Evolutionary conservation across 2,329 filamentous ascomycete genomes (phyloP).

Genomic region (Pseudomassariella vexata): DNA sequence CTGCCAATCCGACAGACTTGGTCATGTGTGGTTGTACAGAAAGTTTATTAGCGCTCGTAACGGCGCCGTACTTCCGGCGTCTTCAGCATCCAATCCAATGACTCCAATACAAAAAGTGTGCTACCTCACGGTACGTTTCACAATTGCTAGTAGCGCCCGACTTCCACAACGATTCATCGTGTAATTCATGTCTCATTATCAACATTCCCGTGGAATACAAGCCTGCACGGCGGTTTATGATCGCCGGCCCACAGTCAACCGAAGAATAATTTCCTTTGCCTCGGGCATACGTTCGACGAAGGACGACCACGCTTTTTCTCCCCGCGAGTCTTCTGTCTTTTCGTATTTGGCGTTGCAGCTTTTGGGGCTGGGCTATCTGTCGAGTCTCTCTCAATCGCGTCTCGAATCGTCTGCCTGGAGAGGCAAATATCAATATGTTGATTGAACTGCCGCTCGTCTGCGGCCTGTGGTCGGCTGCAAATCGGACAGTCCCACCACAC

Average conservation of each 20-base stretch:
- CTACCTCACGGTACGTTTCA: too few species aligned
- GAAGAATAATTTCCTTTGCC: slow-evolving; percentile 42
- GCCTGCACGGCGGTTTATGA: too few species aligned
- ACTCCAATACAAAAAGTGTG: too few species aligned
- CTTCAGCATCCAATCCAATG: too few species aligned
- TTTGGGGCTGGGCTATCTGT: slow-evolving; percentile 14
- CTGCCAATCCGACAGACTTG: too few species aligned
- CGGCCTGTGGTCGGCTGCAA: slow-evolving; percentile 68
- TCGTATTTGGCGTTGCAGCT: slow-evolving; percentile 29
- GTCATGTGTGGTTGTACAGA: too few species aligned
- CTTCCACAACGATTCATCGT: too few species aligned
- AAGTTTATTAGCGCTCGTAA: too few species aligned
- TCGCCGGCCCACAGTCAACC: too few species aligned
- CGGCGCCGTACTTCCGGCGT: too few species aligned
- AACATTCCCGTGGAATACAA: too few species aligned
- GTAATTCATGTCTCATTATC: background rate
- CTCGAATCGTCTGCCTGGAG: slow-evolving; percentile 77
- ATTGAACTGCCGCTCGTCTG: slow-evolving; percentile 77
- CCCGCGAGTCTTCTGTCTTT: slow-evolving; percentile 25
- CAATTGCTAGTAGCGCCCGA: too few species aligned
- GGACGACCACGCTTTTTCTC: slow-evolving; percentile 18
- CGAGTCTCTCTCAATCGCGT: slow-evolving; percentile 60
- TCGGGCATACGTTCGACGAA: slow-evolving; percentile 15
- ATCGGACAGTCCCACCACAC: slow-evolving; percentile 83
- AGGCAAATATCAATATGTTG: slow-evolving; percentile 90